Evolutionary conservation across 768 basidiomycete genomes (phyloP).

Genomic region (Leucosporidium creatinivorum): DNA sequence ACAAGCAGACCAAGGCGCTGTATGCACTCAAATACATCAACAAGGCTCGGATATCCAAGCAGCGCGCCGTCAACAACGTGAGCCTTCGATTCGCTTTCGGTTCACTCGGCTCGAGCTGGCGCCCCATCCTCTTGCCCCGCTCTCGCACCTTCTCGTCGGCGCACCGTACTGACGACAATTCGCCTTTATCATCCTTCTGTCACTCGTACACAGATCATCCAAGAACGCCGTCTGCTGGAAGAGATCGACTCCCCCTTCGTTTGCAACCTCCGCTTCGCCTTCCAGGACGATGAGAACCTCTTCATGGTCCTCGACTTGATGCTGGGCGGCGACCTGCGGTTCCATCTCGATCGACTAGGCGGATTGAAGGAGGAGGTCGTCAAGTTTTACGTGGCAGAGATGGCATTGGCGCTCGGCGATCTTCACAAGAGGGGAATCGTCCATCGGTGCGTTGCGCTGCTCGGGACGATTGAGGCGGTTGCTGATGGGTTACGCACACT

Average conservation of each 20-base stretch:
- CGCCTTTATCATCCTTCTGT: too few relatives aligned
- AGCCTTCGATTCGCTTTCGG: not conserved
- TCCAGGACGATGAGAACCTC: constrained; percentile 92
- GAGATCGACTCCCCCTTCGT: constrained; percentile 55
- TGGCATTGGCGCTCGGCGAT: constrained; percentile 78
- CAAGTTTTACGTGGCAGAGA: constrained; percentile 72
- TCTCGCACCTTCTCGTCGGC: not conserved
- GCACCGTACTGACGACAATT: too few relatives aligned
- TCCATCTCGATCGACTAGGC: constrained; percentile 40
- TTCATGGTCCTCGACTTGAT: constrained; percentile 92
- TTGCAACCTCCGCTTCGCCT: constrained; percentile 58
- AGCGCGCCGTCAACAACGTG: constrained; percentile 33
- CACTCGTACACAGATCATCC: constrained; percentile 60
- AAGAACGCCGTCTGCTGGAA: constrained; percentile 84
- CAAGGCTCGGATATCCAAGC: constrained; percentile 63
- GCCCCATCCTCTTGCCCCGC: not conserved
- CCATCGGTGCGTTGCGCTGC: constrained; percentile 59
- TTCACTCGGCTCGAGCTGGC: not conserved
- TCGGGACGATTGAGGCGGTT: not conserved
- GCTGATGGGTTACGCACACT: not conserved
- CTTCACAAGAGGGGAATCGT: constrained; percentile 91
- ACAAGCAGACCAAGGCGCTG: constrained; percentile 80
- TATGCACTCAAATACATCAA: constrained; percentile 98
- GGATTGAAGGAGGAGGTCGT: constrained; percentile 37
- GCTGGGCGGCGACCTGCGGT: constrained; percentile 58